Evolutionary conservation across 257 asterid genomes (phyloP), one percentile per base, ranked within the genome.

Genomic region (Penstemon barbatus): DNA sequence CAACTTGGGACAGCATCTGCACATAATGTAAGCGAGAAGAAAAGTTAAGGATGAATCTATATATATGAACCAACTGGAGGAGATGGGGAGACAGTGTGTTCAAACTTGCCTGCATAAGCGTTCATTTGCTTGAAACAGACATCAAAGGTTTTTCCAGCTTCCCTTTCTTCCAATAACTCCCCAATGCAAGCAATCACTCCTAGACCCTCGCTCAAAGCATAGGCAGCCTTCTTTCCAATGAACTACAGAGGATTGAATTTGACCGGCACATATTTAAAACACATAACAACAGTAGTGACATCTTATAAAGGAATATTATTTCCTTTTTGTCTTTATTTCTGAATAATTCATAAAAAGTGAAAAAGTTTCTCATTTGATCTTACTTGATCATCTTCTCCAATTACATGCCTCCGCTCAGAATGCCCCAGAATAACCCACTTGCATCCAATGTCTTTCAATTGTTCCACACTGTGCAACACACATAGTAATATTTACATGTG

Each of bases 121-220:
- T 91, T 86, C 84, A 94, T 65, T 74, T 94, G 99, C 82, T 70
- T 67, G 77, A 80, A 89, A 80, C 99, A 94, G 50, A 94, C 96
- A 72, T 94, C 99, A 70, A 89, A 94, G 52, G 99, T 94, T 74
- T 89, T 91, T 76, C 98, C 96, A 65, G 87, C 93, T 82, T 89
- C 99, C 79, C 99, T 83, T 71, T 94, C 95, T 78, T 91, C 89
- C 76, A 94, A 55, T 61, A 94, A 84, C 87, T 94, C 99, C 74
- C 99, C 99, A 8, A 94, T 89, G 86, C 98, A 91, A 50, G 98
- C 98, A 63, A 94, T 91, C 36, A 94, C 95, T 71, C 96, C 97
- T 42, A 94, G 81, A 74, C 85, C 92, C 79, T 91, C 86, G 83
- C 80, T 80, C 90, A 91, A 81, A 68, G 98, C 98, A 82, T 91